Conservation (phyloP, 768 basidiomycete genomes). For the Psilocybe cyanescens region DNA sequence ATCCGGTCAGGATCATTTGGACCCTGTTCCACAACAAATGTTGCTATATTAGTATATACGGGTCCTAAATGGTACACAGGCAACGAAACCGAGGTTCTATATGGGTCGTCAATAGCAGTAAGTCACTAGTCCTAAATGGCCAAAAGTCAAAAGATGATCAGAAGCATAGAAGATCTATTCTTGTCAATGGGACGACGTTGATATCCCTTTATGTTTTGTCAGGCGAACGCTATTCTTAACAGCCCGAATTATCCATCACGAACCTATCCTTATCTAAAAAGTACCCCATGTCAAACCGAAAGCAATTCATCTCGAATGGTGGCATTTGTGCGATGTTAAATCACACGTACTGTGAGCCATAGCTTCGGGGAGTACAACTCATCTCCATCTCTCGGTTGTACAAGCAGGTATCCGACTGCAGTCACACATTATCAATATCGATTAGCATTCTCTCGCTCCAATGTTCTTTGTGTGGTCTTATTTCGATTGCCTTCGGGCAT, state of each 20-base stretch:
- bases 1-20: background rate
- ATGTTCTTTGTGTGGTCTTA: background rate
- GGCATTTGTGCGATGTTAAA: background rate
- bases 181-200: background rate
- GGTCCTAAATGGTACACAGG: background rate
- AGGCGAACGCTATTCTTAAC: constrained; percentile 1
- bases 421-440: background rate
- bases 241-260: background rate
- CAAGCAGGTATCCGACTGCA: background rate
- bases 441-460: background rate
- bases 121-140: constrained; percentile 1
- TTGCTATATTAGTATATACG: background rate
- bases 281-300: constrained; percentile 1
- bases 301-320: background rate
- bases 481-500: background rate
- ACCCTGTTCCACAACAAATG: background rate
- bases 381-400: background rate
- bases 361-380: background rate
- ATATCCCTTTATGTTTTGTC: background rate
- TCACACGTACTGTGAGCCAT: background rate
- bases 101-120: background rate
- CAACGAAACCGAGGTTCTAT: background rate
- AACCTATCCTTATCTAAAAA: background rate
- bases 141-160: constrained; percentile 5
- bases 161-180: constrained; percentile 2